A percentile compares a stretch with the other conserved stretches of the same genome.
These are phyloP conservation scores for Solanum lycopersicoides DNA, from an alignment of 257 asterid species.

Conservation along the genomic window DNA sequence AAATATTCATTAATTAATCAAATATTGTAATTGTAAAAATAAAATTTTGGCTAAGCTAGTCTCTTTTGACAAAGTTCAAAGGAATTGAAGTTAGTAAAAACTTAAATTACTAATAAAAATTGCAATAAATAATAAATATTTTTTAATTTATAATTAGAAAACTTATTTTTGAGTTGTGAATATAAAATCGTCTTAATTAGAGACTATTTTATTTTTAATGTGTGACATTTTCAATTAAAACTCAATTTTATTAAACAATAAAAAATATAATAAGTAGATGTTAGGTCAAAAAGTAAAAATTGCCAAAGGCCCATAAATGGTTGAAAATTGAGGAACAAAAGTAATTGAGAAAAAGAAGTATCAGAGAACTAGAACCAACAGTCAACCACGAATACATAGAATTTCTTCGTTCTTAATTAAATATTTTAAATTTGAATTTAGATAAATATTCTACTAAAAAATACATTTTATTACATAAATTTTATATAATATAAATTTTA, in stretches of 20 bases:
- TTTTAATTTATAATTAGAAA: background rate
- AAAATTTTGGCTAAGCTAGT: background rate
- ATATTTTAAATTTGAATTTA: no score
- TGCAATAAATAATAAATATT: background rate
- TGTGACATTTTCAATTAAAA: background rate
- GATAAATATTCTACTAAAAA: no score
- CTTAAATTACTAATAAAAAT: background rate
- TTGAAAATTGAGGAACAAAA: background rate
- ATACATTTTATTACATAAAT: no score
- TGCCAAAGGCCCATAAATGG: background rate
- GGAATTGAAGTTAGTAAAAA: background rate
- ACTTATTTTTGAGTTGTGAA: fast-evolving
- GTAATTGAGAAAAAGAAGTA: background rate
- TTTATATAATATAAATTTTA: background rate
- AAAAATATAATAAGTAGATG: background rate
- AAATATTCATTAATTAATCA: background rate
- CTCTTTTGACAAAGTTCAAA: background rate
- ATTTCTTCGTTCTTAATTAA: background rate
- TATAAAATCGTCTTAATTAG: background rate
- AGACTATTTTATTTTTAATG: background rate
- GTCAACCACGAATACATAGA: background rate
- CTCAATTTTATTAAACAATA: background rate
- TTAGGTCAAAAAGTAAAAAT: background rate
- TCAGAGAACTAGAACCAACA: background rate
- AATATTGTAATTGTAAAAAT: background rate